Conservation (phyloP, 164 flowering plant species). For the Vitis rotundifolia region DNA sequence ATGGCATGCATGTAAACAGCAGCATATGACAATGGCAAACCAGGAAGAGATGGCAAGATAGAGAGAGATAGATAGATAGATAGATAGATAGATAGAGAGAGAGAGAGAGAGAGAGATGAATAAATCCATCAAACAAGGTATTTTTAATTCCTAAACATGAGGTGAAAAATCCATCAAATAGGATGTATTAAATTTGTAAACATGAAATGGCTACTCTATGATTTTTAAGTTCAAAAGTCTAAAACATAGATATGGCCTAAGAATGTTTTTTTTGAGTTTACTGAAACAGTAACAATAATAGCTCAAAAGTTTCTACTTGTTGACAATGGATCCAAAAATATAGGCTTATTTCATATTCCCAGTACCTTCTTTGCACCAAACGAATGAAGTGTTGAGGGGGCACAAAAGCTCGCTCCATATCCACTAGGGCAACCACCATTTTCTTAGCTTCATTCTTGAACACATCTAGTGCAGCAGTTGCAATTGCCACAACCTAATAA, state of each 20-base stretch:
- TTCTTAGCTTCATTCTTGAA: conserved; percentile 91
- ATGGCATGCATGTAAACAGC: not conserved
- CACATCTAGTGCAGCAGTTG: conserved; percentile 82
- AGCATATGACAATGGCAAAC: not conserved
- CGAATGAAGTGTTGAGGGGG: conserved; percentile 99
- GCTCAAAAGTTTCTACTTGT: not conserved
- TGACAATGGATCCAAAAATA: not conserved
- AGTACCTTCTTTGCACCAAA: conserved; percentile 89
- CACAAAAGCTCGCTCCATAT: conserved; percentile 99
- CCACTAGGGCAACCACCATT: conserved; percentile 97
- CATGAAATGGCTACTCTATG: not conserved
- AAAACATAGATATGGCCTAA: too few relatives aligned
- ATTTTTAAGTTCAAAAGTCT: not conserved
- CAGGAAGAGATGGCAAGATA: not conserved
- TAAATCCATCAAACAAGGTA: too few relatives aligned
- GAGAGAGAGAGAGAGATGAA: too few relatives aligned
- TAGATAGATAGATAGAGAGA: too few relatives aligned
- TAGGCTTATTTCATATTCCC: not conserved
- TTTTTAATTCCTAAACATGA: too few relatives aligned
- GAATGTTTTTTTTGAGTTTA: too few relatives aligned
- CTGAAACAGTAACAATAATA: not conserved
- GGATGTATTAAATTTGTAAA: not conserved
- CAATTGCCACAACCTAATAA: conserved; percentile 79
- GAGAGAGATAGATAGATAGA: too few relatives aligned
- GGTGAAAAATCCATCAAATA: too few relatives aligned